phyloP scores from a whole-genome alignment of 306 rosid genomes.

The Prunus mume region DNA sequence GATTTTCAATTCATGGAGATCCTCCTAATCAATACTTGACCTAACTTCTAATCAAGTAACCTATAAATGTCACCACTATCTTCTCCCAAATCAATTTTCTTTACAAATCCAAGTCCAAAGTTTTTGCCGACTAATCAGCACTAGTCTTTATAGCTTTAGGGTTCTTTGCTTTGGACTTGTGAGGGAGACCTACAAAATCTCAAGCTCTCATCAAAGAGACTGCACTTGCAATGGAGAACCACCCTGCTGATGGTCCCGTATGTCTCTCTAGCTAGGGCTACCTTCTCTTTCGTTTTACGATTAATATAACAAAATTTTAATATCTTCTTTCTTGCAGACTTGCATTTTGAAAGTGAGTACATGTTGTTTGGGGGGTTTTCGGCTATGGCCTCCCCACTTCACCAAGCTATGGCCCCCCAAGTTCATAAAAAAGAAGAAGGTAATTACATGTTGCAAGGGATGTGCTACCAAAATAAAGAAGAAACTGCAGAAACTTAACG shows the following conservation, averaged over 20 bases:
- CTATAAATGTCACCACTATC: not conserved
- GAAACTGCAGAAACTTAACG: not conserved
- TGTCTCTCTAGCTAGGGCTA: not conserved
- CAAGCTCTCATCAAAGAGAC: not conserved
- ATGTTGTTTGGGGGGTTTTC: not conserved
- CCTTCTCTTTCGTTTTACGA: not conserved
- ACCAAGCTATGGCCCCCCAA: not conserved
- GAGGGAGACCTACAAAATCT: not conserved
- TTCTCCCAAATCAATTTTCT: not conserved
- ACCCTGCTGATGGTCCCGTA: constrained; percentile 11
- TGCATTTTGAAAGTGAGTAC: not conserved
- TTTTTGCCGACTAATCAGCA: not conserved
- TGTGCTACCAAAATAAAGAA: constrained; percentile 5
- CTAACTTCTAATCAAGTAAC: not conserved
- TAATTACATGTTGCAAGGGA: not conserved
- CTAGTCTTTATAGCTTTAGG: not conserved
- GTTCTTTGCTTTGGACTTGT: not conserved
- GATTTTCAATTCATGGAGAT: not conserved
- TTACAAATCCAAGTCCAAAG: not conserved
- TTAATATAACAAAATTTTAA: no score
- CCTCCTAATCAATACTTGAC: not conserved
- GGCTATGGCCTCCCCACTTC: not conserved
- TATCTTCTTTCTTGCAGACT: not conserved
- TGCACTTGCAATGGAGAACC: constrained; percentile 2
- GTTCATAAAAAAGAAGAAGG: not conserved